Evolutionary conservation across 2,329 filamentous ascomycete genomes (phyloP).

Genomic region (Fusarium pseudonygamai): DNA sequence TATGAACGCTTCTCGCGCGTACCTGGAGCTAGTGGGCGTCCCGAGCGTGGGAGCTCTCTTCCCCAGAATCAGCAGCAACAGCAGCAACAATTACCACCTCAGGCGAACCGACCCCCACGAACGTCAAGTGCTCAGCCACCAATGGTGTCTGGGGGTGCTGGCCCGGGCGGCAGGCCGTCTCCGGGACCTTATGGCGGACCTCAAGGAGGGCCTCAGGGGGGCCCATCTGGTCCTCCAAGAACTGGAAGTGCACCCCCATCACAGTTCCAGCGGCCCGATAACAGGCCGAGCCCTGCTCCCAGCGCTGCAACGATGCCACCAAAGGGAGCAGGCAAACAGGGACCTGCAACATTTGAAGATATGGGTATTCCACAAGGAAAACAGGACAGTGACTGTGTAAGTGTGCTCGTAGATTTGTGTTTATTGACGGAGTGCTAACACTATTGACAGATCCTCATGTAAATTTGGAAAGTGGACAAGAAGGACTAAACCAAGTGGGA

Average conservation of each 20-base stretch:
- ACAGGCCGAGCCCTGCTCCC: conserved; percentile 45
- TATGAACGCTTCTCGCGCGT: conserved; percentile 46
- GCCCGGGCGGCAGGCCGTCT: conserved; percentile 39
- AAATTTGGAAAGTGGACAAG: neutral
- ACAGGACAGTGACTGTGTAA: conserved; percentile 90
- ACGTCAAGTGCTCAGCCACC: conserved; percentile 37
- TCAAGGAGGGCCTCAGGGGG: conserved; percentile 27
- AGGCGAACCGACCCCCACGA: conserved; percentile 32
- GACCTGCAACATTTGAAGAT: conserved; percentile 95
- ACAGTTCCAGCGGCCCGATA: conserved; percentile 42
- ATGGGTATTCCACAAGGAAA: conserved; percentile 93
- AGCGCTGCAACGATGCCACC: conserved; percentile 51
- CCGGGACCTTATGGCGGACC: conserved; percentile 33
- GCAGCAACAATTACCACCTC: conserved; percentile 17
- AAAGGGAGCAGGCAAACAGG: conserved; percentile 63
- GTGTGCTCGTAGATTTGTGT: conserved; percentile 44
- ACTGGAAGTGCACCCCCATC: conserved; percentile 52
- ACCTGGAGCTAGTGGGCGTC: conserved; percentile 45
- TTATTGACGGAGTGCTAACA: neutral
- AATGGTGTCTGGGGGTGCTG: conserved; percentile 29
- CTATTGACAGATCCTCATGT: conserved; percentile 42
- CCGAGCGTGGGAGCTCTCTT: conserved; percentile 48
- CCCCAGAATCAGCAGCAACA: conserved; percentile 35
- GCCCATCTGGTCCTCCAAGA: conserved; percentile 38
- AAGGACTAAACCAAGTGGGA: neutral